Conservation (phyloP, 192 early-diverging fungal species). For the Umbelopsis isabellina region DNA sequence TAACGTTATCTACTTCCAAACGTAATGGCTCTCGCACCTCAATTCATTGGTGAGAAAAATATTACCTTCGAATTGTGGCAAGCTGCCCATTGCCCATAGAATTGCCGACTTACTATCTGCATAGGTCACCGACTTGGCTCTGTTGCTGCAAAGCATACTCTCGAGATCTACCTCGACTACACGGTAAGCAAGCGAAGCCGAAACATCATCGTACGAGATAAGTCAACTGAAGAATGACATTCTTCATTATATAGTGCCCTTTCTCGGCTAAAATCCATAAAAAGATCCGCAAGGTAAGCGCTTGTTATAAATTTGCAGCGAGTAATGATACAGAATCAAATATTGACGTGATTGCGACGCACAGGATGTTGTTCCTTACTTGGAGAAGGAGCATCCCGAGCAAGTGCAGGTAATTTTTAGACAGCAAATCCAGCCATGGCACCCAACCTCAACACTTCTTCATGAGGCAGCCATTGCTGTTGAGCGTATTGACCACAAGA, state of each 20-base stretch:
- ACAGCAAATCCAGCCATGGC: slow-evolving; percentile 89
- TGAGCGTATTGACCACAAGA: slow-evolving; percentile 54
- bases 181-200: slow-evolving; percentile 37
- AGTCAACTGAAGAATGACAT: too few species aligned
- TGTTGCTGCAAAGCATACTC: slow-evolving; percentile 39
- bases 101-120: background rate
- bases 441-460: slow-evolving; percentile 71
- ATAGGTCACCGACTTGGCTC: slow-evolving; percentile 52
- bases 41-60: slow-evolving; percentile 25
- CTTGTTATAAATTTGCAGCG: background rate
- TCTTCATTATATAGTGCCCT: slow-evolving; percentile 48
- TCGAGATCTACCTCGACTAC: slow-evolving; percentile 62
- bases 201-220: too few species aligned
- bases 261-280: slow-evolving; percentile 68
- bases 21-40: slow-evolving; percentile 37
- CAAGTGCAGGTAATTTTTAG: slow-evolving; percentile 70
- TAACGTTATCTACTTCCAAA: too few species aligned
- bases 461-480: slow-evolving; percentile 80
- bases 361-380: slow-evolving; percentile 58
- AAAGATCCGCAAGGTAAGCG: slow-evolving; percentile 43
- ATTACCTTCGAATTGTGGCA: background rate
- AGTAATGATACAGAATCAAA: background rate
- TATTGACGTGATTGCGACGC: background rate
- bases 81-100: background rate
- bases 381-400: slow-evolving; percentile 43